A percentile compares a stretch with the other conserved stretches of the same genome.
phyloP scores from a whole-genome alignment of 2,329 filamentous ascomycete genomes.

The Microcyclosporella mali region DNA sequence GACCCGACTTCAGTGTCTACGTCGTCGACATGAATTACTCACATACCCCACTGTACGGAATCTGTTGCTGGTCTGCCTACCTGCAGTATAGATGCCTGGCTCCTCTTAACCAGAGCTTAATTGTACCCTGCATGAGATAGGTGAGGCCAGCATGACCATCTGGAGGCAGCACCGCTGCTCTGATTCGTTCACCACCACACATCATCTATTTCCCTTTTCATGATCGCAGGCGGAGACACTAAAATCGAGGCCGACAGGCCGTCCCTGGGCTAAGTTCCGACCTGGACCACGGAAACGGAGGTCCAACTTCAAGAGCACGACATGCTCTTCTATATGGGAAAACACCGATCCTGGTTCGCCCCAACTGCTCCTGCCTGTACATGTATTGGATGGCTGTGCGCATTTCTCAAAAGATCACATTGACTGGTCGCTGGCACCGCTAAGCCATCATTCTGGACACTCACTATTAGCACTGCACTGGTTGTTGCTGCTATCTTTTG shows the following conservation, averaged over 20 bases:
- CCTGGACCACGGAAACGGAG: too few species aligned
- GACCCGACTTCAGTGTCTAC: neutral
- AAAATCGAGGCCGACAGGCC: constrained; percentile 7
- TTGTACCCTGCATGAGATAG: constrained; percentile 8
- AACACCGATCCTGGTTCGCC: constrained; percentile 4
- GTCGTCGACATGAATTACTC: neutral
- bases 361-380: constrained; percentile 7
- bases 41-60: neutral
- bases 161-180: constrained; percentile 1
- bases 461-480: constrained; percentile 10
- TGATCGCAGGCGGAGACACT: neutral
- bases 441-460: constrained; percentile 9
- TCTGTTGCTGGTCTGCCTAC: too few species aligned
- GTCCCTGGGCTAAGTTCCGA: neutral
- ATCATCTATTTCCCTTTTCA: constrained; percentile 9
- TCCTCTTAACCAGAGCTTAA: constrained; percentile 3
- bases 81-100: constrained; percentile 7
- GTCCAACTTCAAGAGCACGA: neutral
- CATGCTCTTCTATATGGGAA: constrained; percentile 3
- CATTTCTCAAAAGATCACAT: constrained; percentile 6
- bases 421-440: constrained; percentile 1
- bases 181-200: constrained; percentile 5
- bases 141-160: neutral
- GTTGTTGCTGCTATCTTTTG: constrained; percentile 4
- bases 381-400: constrained; percentile 12